A percentile compares a stretch with the other conserved stretches of the same genome.
phyloP scores from a whole-genome alignment of 345 rosid species.

The Ceriops zippeliana region DNA sequence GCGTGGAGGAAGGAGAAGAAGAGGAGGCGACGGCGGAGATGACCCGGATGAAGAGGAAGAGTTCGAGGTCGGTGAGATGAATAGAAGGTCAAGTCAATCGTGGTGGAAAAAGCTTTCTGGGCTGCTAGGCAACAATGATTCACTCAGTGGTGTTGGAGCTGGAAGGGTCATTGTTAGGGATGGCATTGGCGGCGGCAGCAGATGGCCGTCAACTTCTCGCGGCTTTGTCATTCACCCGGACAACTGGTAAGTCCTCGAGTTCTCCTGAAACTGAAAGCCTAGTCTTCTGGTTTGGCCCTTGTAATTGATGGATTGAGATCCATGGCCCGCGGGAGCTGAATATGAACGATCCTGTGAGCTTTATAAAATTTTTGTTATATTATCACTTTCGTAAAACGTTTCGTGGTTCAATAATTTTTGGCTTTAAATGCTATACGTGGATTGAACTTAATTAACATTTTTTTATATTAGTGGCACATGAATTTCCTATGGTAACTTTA shows the following conservation, averaged over 20 bases:
- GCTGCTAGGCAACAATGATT: neutral
- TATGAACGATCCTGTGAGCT: no score
- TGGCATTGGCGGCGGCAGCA: neutral
- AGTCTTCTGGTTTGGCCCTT: neutral
- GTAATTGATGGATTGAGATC: neutral
- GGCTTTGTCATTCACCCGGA: conserved; percentile 29
- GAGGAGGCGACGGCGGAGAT: neutral
- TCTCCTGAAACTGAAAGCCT: neutral
- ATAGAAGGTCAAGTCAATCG: neutral
- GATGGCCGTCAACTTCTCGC: neutral
- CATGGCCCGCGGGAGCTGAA: no score
- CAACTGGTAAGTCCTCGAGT: conserved; percentile 16
- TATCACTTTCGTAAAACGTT: no score
- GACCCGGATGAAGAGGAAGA: neutral
- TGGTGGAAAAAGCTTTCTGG: conserved; percentile 11
- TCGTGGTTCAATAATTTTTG: no score
- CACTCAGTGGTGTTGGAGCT: neutral
- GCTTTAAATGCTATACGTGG: no score
- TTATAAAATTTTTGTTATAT: no score
- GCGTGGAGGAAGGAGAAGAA: neutral
- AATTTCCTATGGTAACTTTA: no score
- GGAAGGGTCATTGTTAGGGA: neutral
- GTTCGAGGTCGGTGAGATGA: neutral
- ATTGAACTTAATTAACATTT: no score
- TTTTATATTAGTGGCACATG: no score